Evolutionary conservation across 768 basidiomycete species (phyloP).

Genomic region (Lentinula lateritia): DNA sequence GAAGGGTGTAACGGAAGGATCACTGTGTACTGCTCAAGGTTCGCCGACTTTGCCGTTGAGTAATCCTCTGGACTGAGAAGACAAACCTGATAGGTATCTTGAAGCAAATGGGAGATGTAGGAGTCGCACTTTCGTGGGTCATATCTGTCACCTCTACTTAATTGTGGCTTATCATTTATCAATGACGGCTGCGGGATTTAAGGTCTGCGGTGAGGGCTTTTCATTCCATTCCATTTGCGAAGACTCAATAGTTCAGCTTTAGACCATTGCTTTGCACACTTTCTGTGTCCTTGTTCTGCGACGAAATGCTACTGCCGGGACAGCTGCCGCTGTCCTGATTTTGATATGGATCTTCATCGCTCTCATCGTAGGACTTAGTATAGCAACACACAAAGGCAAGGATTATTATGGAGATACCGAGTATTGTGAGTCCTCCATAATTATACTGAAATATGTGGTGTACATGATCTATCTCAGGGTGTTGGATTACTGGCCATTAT

Average conservation of each 20-base stretch:
- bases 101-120: conserved; percentile 35
- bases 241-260: background rate
- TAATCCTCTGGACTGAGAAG: background rate
- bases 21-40: conserved; percentile 31
- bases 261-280: conserved; percentile 34
- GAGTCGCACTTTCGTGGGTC: conserved; percentile 32
- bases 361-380: conserved; percentile 27
- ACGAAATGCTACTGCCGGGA: conserved; percentile 18
- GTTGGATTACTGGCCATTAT: conserved; percentile 34
- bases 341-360: conserved; percentile 28
- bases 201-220: background rate
- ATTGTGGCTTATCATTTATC: background rate
- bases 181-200: background rate
- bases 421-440: conserved; percentile 17
- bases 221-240: background rate
- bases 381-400: conserved; percentile 22
- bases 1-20: conserved; percentile 24
- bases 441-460: background rate
- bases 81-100: conserved; percentile 20
- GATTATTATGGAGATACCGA: conserved; percentile 31
- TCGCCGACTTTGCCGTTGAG: background rate
- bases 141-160: background rate
- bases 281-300: conserved; percentile 31
- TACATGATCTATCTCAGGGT: conserved; percentile 24
- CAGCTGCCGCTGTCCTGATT: conserved; percentile 23